Evolutionary conservation across 2,329 filamentous ascomycete genomes (phyloP).

Genomic region (Trichothecium sympodiale): DNA sequence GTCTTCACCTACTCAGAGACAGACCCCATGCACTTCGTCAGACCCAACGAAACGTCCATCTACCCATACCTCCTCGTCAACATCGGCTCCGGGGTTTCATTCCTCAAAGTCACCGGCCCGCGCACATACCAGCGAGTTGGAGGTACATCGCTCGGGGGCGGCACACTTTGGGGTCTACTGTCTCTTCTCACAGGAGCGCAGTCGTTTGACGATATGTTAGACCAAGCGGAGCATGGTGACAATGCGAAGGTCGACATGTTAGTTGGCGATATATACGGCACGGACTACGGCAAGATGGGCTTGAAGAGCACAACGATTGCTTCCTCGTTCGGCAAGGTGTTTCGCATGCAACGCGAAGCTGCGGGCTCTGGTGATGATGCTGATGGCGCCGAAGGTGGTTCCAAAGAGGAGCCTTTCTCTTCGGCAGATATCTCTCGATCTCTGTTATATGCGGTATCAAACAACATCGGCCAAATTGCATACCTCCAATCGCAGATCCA

Average conservation of each 20-base stretch:
- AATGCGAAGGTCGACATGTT: constrained; percentile 92
- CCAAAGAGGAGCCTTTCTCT: constrained; percentile 41
- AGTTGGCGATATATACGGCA: constrained; percentile 95
- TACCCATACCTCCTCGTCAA: constrained; percentile 98
- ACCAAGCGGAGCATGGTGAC: constrained; percentile 81
- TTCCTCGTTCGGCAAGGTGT: constrained; percentile 93
- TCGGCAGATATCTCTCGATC: constrained; percentile 82
- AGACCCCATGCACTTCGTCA: constrained; percentile 81
- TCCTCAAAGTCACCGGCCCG: constrained; percentile 92
- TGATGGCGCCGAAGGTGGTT: constrained; percentile 25
- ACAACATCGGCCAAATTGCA: constrained; percentile 97
- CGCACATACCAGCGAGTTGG: constrained; percentile 82
- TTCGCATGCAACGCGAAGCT: constrained; percentile 79
- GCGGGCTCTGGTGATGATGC: constrained; percentile 67
- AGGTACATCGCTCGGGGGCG: constrained; percentile 86
- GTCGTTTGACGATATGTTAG: constrained; percentile 96
- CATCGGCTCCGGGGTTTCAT: constrained; percentile 92
- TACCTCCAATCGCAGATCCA: constrained; percentile 97
- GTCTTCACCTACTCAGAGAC: constrained; percentile 93
- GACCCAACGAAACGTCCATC: constrained; percentile 58
- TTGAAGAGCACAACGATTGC: constrained; percentile 93
- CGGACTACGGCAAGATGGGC: constrained; percentile 91
- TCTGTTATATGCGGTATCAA: constrained; percentile 87
- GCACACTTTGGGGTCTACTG: constrained; percentile 93
- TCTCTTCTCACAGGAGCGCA: constrained; percentile 85